Evolutionary conservation across 2,329 filamentous ascomycete genomes (phyloP).

Genomic region (Reticulascus tulasneorum): DNA sequence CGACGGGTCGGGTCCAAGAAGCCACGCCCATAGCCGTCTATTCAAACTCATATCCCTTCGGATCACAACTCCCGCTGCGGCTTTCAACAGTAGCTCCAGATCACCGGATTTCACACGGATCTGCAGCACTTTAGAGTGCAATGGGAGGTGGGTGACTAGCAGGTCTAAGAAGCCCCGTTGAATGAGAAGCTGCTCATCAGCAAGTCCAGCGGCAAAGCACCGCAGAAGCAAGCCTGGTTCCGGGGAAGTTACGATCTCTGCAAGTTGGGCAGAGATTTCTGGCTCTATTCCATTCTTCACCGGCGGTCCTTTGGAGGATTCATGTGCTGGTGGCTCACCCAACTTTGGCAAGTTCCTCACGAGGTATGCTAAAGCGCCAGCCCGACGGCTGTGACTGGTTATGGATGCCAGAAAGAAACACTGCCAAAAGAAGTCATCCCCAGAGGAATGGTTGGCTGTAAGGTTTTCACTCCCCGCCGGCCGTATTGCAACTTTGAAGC

Average conservation of each 20-base stretch:
- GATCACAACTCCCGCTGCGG: conserved; percentile 82
- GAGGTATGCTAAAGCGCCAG: conserved; percentile 85
- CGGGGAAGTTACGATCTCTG: conserved; percentile 72
- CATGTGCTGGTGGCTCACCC: conserved; percentile 34
- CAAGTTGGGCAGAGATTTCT: conserved; percentile 49
- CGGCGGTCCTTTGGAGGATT: conserved; percentile 25
- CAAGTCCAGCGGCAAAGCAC: conserved; percentile 85
- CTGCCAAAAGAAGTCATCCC: conserved; percentile 95
- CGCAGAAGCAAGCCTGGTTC: conserved; percentile 88
- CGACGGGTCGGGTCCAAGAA: conserved; percentile 72
- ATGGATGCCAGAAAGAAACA: conserved; percentile 93
- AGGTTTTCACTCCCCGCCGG: conserved; percentile 46
- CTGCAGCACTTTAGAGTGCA: conserved; percentile 79
- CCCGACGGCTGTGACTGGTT: conserved; percentile 78
- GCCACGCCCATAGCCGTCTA: conserved; percentile 91
- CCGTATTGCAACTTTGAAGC: conserved; percentile 67
- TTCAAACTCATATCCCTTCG: conserved; percentile 97
- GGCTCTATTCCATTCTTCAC: conserved; percentile 28
- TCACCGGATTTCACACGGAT: conserved; percentile 68
- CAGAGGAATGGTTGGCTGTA: conserved; percentile 51
- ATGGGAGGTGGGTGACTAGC: conserved; percentile 81
- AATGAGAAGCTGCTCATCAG: conserved; percentile 83
- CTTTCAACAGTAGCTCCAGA: conserved; percentile 74
- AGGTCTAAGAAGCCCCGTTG: conserved; percentile 93
- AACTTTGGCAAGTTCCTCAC: conserved; percentile 73